A percentile compares a stretch with the other conserved stretches of the same genome.
phyloP scores from a whole-genome alignment of 2,329 filamentous ascomycete genomes.

The Paraphoma chrysanthemicola region DNA sequence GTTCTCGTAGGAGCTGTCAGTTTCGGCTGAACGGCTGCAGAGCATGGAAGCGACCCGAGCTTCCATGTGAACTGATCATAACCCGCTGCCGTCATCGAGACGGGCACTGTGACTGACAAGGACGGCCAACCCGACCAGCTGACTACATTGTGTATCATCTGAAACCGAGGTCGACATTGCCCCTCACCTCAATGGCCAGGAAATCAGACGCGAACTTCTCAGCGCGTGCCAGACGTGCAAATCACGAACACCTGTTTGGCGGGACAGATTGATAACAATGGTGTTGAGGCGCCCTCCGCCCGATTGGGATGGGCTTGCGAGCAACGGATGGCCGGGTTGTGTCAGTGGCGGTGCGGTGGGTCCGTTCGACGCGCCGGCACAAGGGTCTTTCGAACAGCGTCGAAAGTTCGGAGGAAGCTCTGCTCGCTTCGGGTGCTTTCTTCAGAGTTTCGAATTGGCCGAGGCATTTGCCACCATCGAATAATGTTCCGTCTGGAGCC shows the following conservation, averaged over 20 bases:
- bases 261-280: constrained; percentile 17
- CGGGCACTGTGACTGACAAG: no score
- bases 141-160: constrained; percentile 4
- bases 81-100: no score
- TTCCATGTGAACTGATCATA: background rate
- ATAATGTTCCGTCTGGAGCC: background rate
- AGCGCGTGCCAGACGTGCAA: constrained; percentile 5
- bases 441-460: background rate
- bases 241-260: constrained; percentile 17
- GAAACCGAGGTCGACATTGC: constrained; percentile 16
- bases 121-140: no score
- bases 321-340: background rate
- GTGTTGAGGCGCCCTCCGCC: constrained; percentile 29
- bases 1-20: background rate
- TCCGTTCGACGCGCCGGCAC: background rate
- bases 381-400: constrained; percentile 5
- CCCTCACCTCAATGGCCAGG: background rate
- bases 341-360: constrained; percentile 10
- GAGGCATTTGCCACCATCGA: constrained; percentile 12
- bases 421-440: background rate
- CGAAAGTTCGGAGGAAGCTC: constrained; percentile 6
- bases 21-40: background rate
- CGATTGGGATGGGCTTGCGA: constrained; percentile 24
- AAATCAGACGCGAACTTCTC: constrained; percentile 1
- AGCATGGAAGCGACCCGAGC: background rate